phyloP scores from a whole-genome alignment of 441 rosid species.

The Jatropha multifida region DNA sequence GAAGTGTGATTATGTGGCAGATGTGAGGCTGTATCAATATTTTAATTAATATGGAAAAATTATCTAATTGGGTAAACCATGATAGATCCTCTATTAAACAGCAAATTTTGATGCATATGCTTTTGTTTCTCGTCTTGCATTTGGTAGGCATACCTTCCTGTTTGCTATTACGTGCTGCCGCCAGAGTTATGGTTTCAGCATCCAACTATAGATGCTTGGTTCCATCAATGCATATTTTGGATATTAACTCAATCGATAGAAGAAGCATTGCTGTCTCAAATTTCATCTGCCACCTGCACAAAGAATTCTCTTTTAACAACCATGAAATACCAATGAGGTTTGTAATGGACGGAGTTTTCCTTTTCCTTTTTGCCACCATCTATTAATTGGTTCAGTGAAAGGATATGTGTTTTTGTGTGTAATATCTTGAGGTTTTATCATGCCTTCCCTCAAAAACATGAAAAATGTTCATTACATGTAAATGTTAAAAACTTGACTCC shows the following conservation, averaged over 20 bases:
- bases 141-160: conserved; percentile 42
- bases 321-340: conserved; percentile 60
- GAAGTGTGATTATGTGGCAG: not conserved
- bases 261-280: conserved; percentile 36
- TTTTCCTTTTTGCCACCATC: not conserved
- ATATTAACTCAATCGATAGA: conserved; percentile 30
- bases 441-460: not conserved
- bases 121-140: not conserved
- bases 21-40: not conserved
- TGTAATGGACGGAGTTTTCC: conserved; percentile 14
- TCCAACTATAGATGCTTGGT: conserved; percentile 34
- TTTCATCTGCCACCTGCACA: conserved; percentile 46
- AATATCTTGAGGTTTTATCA: not conserved
- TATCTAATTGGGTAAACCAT: not conserved
- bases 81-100: not conserved
- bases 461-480: not conserved
- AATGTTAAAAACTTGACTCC: not conserved
- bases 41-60: not conserved
- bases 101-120: not conserved
- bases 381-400: not conserved
- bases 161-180: conserved; percentile 45
- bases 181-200: conserved; percentile 47
- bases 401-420: not conserved
- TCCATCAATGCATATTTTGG: conserved; percentile 21
- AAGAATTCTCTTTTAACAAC: conserved; percentile 35